Conservation (phyloP, 495 filamentous ascomycete genomes). For the Aspergillus kassunensis region DNA sequence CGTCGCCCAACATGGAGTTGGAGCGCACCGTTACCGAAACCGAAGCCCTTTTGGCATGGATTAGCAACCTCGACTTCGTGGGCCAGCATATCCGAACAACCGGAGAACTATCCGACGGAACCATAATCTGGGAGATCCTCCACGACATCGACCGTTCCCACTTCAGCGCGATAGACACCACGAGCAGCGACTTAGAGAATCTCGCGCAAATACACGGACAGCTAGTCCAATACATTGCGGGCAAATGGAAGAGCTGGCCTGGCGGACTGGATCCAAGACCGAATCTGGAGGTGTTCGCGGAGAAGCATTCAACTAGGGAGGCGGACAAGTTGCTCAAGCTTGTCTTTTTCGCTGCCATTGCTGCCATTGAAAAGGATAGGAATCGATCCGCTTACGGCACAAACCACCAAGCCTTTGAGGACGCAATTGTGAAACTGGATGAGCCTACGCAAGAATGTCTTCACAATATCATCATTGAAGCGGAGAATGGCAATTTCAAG, state of each 20-base stretch:
- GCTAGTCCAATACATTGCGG: constrained; percentile 61
- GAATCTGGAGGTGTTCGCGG: constrained; percentile 58
- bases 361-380: constrained; percentile 44
- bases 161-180: constrained; percentile 58
- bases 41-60: constrained; percentile 56
- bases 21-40: constrained; percentile 46
- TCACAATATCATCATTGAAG: constrained; percentile 48
- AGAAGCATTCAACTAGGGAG: constrained; percentile 37
- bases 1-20: constrained; percentile 35
- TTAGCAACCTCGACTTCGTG: constrained; percentile 48
- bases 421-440: constrained; percentile 46
- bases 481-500: constrained; percentile 39
- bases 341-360: constrained; percentile 59
- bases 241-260: constrained; percentile 49
- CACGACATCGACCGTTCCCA: constrained; percentile 64
- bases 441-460: constrained; percentile 43
- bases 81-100: constrained; percentile 43
- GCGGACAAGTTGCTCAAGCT: constrained; percentile 59
- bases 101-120: constrained; percentile 70
- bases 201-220: constrained; percentile 66
- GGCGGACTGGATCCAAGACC: constrained; percentile 47
- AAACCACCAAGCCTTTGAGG: constrained; percentile 45
- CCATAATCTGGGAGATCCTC: constrained; percentile 65
- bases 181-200: constrained; percentile 62
- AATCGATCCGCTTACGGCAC: constrained; percentile 31